phyloP scores from a whole-genome alignment of 345 rosid species.

The Arabis alpina region DNA sequence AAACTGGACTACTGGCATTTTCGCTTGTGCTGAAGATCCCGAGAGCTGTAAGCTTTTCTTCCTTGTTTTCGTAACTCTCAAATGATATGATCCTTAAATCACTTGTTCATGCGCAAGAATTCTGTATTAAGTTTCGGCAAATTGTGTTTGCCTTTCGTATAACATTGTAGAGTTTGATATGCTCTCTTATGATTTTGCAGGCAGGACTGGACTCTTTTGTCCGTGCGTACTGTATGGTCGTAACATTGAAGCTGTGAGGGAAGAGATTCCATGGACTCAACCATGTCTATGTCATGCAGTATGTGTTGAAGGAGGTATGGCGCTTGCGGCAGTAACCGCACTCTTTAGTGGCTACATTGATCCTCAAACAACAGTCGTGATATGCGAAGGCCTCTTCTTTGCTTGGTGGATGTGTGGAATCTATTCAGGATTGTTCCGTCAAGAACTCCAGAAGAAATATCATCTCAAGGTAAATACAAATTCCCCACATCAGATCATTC shows the following conservation, averaged over 20 bases:
- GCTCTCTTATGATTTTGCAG: conserved; percentile 44
- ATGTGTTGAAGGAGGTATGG: conserved; percentile 89
- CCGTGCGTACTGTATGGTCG: conserved; percentile 84
- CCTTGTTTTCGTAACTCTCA: conserved; percentile 6
- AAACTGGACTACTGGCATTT: conserved; percentile 89
- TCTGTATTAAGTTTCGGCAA: neutral
- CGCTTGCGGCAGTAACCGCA: conserved; percentile 66
- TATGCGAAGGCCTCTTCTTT: conserved; percentile 73
- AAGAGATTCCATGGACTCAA: conserved; percentile 73
- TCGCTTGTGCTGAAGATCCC: conserved; percentile 65
- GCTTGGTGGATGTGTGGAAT: conserved; percentile 95
- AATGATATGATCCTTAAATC: conserved; percentile 8
- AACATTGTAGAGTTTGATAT: no score
- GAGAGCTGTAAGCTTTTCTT: conserved; percentile 67
- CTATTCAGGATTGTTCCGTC: conserved; percentile 76
- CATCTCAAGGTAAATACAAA: conserved; percentile 75
- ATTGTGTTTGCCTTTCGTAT: neutral
- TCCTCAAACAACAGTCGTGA: conserved; percentile 76
- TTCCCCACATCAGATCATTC: neutral
- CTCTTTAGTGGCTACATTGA: conserved; percentile 72
- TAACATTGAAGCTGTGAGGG: conserved; percentile 70
- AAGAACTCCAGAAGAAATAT: conserved; percentile 79
- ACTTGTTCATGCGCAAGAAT: conserved; percentile 11
- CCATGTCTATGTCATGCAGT: conserved; percentile 84
- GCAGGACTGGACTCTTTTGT: conserved; percentile 75